These are phyloP conservation scores for Penicillium sp. DNA, from an alignment of 2,329 filamentous ascomycete genomes.

Conservation along the genomic window DNA sequence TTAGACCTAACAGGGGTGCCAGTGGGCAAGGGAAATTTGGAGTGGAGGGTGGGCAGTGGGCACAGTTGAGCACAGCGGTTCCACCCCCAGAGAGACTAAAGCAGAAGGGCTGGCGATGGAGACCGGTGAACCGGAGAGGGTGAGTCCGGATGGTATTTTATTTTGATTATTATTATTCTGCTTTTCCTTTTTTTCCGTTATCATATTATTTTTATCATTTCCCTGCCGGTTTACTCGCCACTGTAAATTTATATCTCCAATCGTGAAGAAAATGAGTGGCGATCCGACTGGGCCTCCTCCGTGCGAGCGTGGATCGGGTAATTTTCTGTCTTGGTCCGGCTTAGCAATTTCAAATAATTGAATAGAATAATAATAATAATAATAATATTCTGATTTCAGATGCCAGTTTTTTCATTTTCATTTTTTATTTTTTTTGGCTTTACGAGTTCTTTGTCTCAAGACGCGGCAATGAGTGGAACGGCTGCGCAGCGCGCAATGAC, in stretches of 20 bases:
- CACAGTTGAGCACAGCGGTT: conserved; percentile 1
- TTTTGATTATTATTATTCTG: background rate
- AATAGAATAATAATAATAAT: background rate
- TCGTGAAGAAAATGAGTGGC: conserved; percentile 20
- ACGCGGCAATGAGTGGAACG: conserved; percentile 19
- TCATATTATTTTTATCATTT: background rate
- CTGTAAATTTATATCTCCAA: conserved; percentile 22
- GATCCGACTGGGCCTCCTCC: conserved; percentile 15
- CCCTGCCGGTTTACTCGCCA: conserved; percentile 11
- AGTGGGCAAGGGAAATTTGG: conserved; percentile 10
- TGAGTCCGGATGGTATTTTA: conserved; percentile 10
- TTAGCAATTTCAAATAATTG: conserved; percentile 1
- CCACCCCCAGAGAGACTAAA: conserved; percentile 4
- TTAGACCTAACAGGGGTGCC: conserved; percentile 21
- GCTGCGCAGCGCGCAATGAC: conserved; percentile 12
- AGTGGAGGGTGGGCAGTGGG: conserved; percentile 4
- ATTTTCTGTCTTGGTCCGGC: conserved; percentile 12
- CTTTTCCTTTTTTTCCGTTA: background rate
- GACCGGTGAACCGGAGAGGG: conserved; percentile 24
- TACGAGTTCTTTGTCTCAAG: conserved; percentile 18
- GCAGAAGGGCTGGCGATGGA: conserved; percentile 1
- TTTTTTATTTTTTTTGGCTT: background rate
- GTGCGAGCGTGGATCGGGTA: conserved; percentile 16
- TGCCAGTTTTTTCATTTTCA: conserved; percentile 4
- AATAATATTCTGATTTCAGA: background rate